Evolutionary conservation across 148 eudicot species (phyloP), one percentile per base, ranked within the genome.

Genomic region (Vaccinium vitisidaea): DNA sequence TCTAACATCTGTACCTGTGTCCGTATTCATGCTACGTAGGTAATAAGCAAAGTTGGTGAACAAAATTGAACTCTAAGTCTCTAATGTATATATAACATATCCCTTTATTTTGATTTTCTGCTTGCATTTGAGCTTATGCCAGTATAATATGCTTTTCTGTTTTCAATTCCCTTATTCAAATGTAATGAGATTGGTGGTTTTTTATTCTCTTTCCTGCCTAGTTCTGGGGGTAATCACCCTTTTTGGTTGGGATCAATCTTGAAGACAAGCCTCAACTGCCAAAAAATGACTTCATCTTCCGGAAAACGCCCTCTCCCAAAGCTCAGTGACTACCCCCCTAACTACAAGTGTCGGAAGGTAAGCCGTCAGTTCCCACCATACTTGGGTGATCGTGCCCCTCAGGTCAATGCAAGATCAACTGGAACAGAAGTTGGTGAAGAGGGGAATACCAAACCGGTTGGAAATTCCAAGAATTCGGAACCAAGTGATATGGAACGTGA

Each of bases 321-420:
- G 30, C 1, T 36, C 16, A 67, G 83, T 30, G 39, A 39, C 80
- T 52, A 30, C 21, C 52, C 81, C 16, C 77, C 63, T 0, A 52
- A 79, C 30, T 52, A 67, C 32, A 84, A 79, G 70, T 52, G 43
- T 15, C 77, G 49, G 6, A 79, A 84, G 77, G 55, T 84, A 4
- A 12, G 21, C 56, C 50, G 8, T 78, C 63, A n/a, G 53, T 32
- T n/a, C 39, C 76, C 50, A 18, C 53, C 25, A 8, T 16, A 39
- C 13, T 43, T 43, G 56, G 78, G 70, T 39, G 54, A 9, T 27
- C 18, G 39, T 75, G 23, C 73, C 54, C 16, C 67, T 69, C 56
- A 0, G 46, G 4, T 30, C 0, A 1, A 53, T 18, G 49, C 58
- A 80, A 46, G 69, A 73, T 48, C 52, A 83, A 16, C 63, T 2